Evolutionary conservation across 2,329 filamentous ascomycete species (phyloP), one percentile per base, ranked within the genome.

Genomic region (Penicillium olsonii): DNA sequence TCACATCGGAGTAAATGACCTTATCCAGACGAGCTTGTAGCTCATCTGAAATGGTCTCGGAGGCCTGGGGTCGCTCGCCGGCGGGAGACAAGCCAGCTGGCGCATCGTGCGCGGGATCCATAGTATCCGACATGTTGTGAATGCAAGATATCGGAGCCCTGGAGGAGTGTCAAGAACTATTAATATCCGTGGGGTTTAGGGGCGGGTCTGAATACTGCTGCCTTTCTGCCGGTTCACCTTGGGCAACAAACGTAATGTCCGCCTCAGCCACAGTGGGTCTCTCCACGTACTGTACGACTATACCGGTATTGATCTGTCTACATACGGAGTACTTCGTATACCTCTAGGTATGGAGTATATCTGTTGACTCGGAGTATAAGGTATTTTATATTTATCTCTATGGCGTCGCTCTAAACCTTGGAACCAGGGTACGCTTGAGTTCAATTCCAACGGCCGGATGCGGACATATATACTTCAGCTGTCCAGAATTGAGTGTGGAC

Each of bases 1-100:
- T 58, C 64, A 78, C 75, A 60, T 78, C 75, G 27, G 76, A 77
- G 50, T 76, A 71, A 24, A 78, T 66, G 19, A 78, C 68, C 48
- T 66, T 72, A 31, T 77, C 73, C 55, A 76, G 50, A 38, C 69
- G 67, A 53, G 66, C 64, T 49, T 66, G 68, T 49, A 70, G 50
- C 56, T 73, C 71, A 20, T 68, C 64, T 37, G 66, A 59, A 27
- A 70, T 54, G 42, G 54, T 54, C 9, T 57, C 57, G 27, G 60
- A 50, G 38, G 56, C 59, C 35, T 55, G 50, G 34, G 57, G 58
- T 31, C 50, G 50, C 38, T 66, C 66, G 22, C 52, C 45, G 37
- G 52, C 60, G 29, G 51, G 54, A 19, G 58, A 57, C 44, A 54
- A 59, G 56, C 59, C 61, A 66, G 56, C 62, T 61, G 55, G 64